Evolutionary conservation across 2,329 filamentous ascomycete genomes (phyloP), one percentile per base, ranked within the genome.

Genomic region (Bipolaris sorokiniana): DNA sequence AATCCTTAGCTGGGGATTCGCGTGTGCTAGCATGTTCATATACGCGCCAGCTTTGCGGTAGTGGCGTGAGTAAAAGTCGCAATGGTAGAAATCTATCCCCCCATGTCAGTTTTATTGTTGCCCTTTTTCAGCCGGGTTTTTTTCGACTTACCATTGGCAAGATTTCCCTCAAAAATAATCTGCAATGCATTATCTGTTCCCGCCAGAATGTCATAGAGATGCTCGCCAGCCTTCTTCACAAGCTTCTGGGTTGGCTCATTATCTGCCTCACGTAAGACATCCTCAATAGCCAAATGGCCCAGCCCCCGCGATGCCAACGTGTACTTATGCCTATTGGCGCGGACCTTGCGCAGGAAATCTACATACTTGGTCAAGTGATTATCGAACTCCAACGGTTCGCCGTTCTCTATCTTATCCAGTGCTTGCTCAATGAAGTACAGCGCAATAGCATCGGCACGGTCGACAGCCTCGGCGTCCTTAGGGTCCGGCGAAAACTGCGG

Each of bases 341-440:
- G 53, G 41, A 56, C 53, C 20, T 56, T 56, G 48, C 53, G 48
- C 3, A 56, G 26, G 34, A 56, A 56, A 33, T 56, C 53, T 36
- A 56, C 53, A 13, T 56, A 56, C 16, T 56, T 56, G 26, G 53
- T 56, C 36, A 56, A 31, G 41, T 56, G 53, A n/a, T 51, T 56
- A 41, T 56, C 48, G 22, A 56, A 51, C 20, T 16, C 15, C 0
- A 56, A 34, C 0, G 53, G 41, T 4, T 56, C 48, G n/a, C 53
- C 53, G 7, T 56, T 56, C 26, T 56, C 53, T 16, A 56, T 56
- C 33, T 56, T 51, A 1, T 56, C 48, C 4, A 56, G 23, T 26
- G 48, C 53, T 41, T 56, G 53, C 53, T 56, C 53, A 20, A 56
- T 56, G 53, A 51, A 56, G 47, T 42, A 47, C 3, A 56, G 22